Percentiles rank a stretch among this genome's conserved stretches.
Conservation (phyloP, 352 stramenopile species). For the Phytopythium vexans region DNA sequence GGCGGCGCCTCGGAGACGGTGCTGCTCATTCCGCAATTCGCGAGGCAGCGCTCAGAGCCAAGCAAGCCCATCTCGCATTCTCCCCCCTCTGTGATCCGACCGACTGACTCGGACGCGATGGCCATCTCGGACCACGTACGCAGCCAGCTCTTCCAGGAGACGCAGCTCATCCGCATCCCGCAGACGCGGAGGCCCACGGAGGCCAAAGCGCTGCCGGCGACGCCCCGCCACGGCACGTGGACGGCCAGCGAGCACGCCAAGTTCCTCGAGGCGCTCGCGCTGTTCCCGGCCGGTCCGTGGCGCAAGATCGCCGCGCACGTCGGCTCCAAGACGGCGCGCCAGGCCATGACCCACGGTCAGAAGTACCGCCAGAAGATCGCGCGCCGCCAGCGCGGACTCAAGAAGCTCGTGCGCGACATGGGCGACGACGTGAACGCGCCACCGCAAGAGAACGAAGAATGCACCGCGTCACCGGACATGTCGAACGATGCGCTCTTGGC, state of each 20-base stretch:
- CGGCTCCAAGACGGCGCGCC: slow-evolving; percentile 66
- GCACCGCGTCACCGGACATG: slow-evolving; percentile 12
- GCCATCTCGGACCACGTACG: slow-evolving; percentile 35
- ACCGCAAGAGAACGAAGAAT: slow-evolving; percentile 11
- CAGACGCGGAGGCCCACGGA: slow-evolving; percentile 14
- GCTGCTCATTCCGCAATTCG: slow-evolving; percentile 1
- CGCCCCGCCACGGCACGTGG: slow-evolving; percentile 29
- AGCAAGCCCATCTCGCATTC: slow-evolving; percentile 1
- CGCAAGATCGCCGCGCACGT: slow-evolving; percentile 47
- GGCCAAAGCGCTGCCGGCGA: slow-evolving; percentile 27
- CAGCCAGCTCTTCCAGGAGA: slow-evolving; percentile 21
- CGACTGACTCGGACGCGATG: slow-evolving; percentile 6
- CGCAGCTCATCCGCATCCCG: slow-evolving; percentile 27
- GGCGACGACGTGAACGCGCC: slow-evolving; percentile 19
- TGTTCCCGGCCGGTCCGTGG: slow-evolving; percentile 44
- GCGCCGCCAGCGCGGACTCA: slow-evolving; percentile 31
- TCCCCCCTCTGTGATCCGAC: not conserved
- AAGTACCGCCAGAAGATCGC: slow-evolving; percentile 88
- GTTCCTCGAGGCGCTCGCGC: slow-evolving; percentile 48
- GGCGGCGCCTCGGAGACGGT: no score
- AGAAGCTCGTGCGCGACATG: slow-evolving; percentile 31
- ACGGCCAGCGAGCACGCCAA: slow-evolving; percentile 39
- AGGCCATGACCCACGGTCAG: slow-evolving; percentile 92
- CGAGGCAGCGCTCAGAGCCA: not conserved
- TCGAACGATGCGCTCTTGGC: slow-evolving; percentile 23